These are phyloP conservation scores for Phytophthora ohioensis DNA, from an alignment of 352 stramenopile genomes.

Conservation along the genomic window DNA sequence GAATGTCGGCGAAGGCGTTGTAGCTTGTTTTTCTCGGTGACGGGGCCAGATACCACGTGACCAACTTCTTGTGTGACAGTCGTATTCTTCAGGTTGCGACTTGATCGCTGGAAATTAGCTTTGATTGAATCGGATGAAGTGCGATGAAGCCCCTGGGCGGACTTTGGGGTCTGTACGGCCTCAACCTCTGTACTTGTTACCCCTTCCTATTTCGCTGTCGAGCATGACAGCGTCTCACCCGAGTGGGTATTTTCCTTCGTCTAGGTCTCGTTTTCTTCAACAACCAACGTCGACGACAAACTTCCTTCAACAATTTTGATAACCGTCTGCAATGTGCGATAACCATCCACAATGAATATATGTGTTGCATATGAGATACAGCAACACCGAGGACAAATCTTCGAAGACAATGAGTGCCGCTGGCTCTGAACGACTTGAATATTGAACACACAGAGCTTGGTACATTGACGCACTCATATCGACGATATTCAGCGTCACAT, in stretches of 20 bases:
- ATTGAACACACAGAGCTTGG: conserved; percentile 44
- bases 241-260: neutral
- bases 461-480: conserved; percentile 47
- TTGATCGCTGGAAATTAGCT: neutral
- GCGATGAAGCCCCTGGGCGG: neutral
- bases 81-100: neutral
- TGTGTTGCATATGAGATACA: conserved; percentile 40
- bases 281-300: conserved; percentile 10
- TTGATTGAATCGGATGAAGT: conserved; percentile 9
- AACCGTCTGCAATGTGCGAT: conserved; percentile 34
- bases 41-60: neutral
- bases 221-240: too few relatives aligned
- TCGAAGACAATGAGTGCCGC: conserved; percentile 31
- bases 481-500: conserved; percentile 56
- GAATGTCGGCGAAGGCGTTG: neutral
- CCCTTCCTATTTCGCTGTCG: neutral
- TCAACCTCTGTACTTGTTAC: neutral
- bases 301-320: conserved; percentile 45
- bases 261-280: conserved; percentile 13
- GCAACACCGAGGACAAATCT: conserved; percentile 36
- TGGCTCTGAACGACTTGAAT: conserved; percentile 13
- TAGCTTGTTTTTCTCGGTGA: neutral
- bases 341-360: conserved; percentile 38
- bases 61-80: too few relatives aligned
- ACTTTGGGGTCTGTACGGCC: neutral